These are phyloP conservation scores for Fusarium succisae DNA, from an alignment of 2,329 filamentous ascomycete genomes.

Conservation along the genomic window DNA sequence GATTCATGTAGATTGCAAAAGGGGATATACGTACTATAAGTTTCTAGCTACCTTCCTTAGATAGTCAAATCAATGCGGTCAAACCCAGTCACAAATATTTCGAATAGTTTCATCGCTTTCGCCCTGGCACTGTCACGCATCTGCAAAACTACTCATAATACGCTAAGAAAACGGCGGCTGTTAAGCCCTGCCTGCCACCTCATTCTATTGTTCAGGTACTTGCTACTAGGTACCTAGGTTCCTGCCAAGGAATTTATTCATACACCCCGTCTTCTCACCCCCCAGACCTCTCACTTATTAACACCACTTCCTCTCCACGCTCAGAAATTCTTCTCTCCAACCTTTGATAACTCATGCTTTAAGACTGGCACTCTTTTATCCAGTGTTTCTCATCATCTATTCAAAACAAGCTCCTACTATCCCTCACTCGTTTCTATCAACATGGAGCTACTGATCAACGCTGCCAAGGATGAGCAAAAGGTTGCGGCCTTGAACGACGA, in stretches of 20 bases:
- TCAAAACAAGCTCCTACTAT: neutral
- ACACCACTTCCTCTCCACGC: neutral
- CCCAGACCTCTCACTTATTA: neutral
- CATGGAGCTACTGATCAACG: neutral
- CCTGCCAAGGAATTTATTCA: neutral
- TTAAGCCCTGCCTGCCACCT: neutral
- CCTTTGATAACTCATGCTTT: neutral
- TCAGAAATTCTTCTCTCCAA: neutral
- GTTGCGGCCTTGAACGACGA: neutral
- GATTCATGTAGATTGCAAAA: neutral
- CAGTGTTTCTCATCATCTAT: neutral
- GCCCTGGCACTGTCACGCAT: neutral
- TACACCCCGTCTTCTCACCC: neutral
- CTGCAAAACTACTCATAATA: neutral
- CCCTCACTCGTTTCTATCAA: neutral
- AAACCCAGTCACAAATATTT: neutral
- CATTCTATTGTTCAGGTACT: neutral
- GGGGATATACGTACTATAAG: neutral
- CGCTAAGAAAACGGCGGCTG: neutral
- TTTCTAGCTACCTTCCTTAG: neutral
- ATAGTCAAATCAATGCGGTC: neutral
- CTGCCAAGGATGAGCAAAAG: neutral
- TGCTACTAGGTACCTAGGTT: neutral
- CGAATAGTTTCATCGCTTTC: neutral
- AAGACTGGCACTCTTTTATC: neutral